Base-by-base conservation (phyloP, 1,284 basidiomycete species). In the Tilletia setariae region DNA sequence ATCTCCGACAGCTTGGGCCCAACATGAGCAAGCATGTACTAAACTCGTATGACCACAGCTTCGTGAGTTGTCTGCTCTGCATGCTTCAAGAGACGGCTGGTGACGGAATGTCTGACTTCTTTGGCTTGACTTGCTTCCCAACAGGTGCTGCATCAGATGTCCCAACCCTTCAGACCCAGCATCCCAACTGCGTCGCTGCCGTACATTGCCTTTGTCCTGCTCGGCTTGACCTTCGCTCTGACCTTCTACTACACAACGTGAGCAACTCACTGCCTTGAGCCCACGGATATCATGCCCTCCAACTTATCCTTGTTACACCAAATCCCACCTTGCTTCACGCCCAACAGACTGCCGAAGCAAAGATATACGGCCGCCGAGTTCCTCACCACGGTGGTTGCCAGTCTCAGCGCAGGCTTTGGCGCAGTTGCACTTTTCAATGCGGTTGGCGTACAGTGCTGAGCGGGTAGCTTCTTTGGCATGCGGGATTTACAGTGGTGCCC, bases 161-260 rank as follows among this genome's bases (percentile, higher is more conserved):
- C 71, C 15, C 66, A 63, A 19, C 43, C 73, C 0, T 72, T 74
- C 66, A 67, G 69, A 35, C 74, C 78, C 8, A 40, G 67, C 2
- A 69, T 77, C n/a, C 74, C 77, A 7, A 69, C 71, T 3, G 51
- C 67, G 2, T 32, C 66, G n/a, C 64, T 80, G 46, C 75, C 77
- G 2, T 70, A 73, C 32, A 65, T 77, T 35, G 78, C 77, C n/a
- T 68, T 71, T 25, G 65, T 73, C 16, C 69, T 72, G 6, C 72
- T 80, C 16, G 69, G 69, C 6, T 51, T 72, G 8, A 66, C 76
- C 23, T 80, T 80, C 68, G 65, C 75, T 1, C 69, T 76, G 9
- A 72, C 76, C 4, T 80, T 80, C 68, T 75, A 72, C 68, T 80
- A 74, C 42, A 76, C 78, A 65, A 80, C 76, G 78, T 80, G 46